Evolutionary conservation across 768 basidiomycete genomes (phyloP).

Genomic region (Leccinum boreale): DNA sequence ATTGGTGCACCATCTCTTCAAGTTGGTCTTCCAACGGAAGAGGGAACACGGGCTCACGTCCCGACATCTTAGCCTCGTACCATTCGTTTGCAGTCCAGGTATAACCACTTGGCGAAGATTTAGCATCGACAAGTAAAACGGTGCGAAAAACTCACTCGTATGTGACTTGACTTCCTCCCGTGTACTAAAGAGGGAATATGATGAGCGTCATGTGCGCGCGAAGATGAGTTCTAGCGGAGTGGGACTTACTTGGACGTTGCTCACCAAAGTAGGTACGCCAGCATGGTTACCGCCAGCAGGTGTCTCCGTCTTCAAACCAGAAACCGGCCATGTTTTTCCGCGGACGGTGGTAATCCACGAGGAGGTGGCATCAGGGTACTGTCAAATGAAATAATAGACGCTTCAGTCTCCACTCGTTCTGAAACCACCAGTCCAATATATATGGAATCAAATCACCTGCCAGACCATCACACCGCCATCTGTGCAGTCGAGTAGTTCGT

Average conservation of each 20-base stretch:
- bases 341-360: constrained; percentile 41
- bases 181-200: constrained; percentile 31
- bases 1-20: background rate
- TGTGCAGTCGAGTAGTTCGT: constrained; percentile 7
- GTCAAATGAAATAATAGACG: background rate
- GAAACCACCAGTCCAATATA: background rate
- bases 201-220: background rate
- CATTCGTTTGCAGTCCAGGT: constrained; percentile 52
- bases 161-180: constrained; percentile 39
- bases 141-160: constrained; percentile 33
- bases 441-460: constrained; percentile 28
- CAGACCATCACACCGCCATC: constrained; percentile 42
- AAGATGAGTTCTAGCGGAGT: background rate
- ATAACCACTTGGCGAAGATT: constrained; percentile 33
- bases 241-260: constrained; percentile 34
- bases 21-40: background rate
- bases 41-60: constrained; percentile 16
- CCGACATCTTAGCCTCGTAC: constrained; percentile 37
- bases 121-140: too few species aligned
- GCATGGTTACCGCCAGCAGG: constrained; percentile 30
- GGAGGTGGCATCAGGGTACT: constrained; percentile 38
- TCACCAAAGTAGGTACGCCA: constrained; percentile 41
- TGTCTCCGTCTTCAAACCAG: background rate
- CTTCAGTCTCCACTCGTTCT: background rate
- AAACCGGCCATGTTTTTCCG: constrained; percentile 34